phyloP scores from a whole-genome alignment of 2,329 filamentous ascomycete genomes.

The Plenodomus lindquistii region DNA sequence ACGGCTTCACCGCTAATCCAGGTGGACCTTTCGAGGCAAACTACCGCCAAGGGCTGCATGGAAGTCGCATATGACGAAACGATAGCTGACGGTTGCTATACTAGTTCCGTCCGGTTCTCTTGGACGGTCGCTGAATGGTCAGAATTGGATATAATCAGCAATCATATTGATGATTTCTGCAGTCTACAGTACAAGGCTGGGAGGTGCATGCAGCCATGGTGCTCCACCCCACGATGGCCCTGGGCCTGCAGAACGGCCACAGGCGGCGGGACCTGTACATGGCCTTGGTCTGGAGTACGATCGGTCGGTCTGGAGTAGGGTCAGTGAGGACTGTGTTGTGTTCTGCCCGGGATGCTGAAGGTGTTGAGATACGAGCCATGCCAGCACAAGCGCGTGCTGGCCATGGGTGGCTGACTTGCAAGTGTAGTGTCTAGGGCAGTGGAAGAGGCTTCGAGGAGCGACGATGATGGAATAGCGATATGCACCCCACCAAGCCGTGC shows the following conservation, averaged over 20 bases:
- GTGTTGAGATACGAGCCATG: slow-evolving; percentile 6
- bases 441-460: slow-evolving; percentile 12
- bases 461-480: slow-evolving; percentile 16
- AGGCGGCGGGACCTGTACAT: not conserved
- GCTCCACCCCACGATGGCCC: slow-evolving; percentile 14
- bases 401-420: slow-evolving; percentile 23
- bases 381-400: slow-evolving; percentile 21
- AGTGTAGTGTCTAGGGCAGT: slow-evolving; percentile 14
- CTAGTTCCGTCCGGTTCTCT: slow-evolving; percentile 4
- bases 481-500: slow-evolving; percentile 19
- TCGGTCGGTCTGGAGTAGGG: slow-evolving; percentile 7
- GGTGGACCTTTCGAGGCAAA: slow-evolving; percentile 30
- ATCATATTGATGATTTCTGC: slow-evolving; percentile 4
- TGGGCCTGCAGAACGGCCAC: slow-evolving; percentile 9
- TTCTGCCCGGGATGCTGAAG: slow-evolving; percentile 23
- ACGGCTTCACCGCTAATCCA: slow-evolving; percentile 41
- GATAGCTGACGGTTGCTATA: slow-evolving; percentile 11
- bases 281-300: not conserved
- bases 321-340: slow-evolving; percentile 25
- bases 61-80: slow-evolving; percentile 31
- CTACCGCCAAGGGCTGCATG: slow-evolving; percentile 26
- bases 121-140: slow-evolving; percentile 1
- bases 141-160: slow-evolving; percentile 3
- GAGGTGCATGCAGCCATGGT: slow-evolving; percentile 12
- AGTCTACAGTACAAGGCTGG: slow-evolving; percentile 10